Evolutionary conservation across 2,329 filamentous ascomycete species (phyloP), one percentile per base, ranked within the genome.

Genomic region (Spiromastix sp.): DNA sequence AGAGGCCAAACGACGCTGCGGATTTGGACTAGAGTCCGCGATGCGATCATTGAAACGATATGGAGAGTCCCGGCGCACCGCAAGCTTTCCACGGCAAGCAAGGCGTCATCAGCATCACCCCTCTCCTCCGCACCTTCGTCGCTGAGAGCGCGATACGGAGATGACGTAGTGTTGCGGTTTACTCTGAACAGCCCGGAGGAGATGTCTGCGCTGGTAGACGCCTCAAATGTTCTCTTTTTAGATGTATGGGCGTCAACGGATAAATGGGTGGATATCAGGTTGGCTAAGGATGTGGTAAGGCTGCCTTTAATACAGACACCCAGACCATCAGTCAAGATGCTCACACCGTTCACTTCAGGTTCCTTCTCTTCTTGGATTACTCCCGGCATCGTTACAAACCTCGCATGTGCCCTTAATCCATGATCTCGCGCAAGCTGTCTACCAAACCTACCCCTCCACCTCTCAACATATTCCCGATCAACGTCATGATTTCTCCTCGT

Each of bases 141-240:
- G 36, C 53, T 61, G 18, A 52, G 60, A 19, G 61, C 67, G 20
- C 63, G 66, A 40, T 94, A 94, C 55, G 75, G 77, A 42, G 74
- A 81, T 42, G 79, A 95, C 57, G 70, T 94, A n/a, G 85, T 98
- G 11, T 64, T 96, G 43, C 79, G 91, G 25, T 95, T 96, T 69
- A 85, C 50, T 65, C 39, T 95, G 37, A 78, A 72, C 42, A 77
- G 72, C 17, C 59, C 68, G 3, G 70, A 77, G 13, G 83, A 93
- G 51, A 79, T 83, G 39, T 60, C 64, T 21, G 79, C 79, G 1
- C 65, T 94, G 37, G 71, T 78, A n/a, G 72, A 81, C 38, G 85
- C 85, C 3, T 71, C 79, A 1, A 71, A 81, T 41, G 74, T 77
- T 12, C 71, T 95, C 16, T 81, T 91, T 48, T 67, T 96, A 27